A percentile compares a stretch with the other conserved stretches of the same genome.
phyloP scores from a whole-genome alignment of 768 basidiomycete species.

The Ephemerocybe angulata region DNA sequence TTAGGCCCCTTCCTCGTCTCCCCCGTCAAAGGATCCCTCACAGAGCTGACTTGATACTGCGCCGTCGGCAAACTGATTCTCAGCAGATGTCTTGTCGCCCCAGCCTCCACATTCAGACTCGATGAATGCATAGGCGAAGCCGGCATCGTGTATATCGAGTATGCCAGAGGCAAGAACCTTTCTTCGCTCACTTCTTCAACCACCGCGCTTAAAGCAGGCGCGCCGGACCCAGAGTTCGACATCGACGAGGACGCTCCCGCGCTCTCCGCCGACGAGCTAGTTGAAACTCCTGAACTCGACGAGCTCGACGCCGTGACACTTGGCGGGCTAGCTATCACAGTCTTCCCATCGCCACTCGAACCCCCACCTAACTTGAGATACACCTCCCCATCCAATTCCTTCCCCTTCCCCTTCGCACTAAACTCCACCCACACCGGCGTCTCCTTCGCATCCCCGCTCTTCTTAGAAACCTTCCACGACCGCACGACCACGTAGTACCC shows the following conservation, averaged over 20 bases:
- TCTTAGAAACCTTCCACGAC: slow-evolving; percentile 28
- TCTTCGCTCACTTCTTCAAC: slow-evolving; percentile 17
- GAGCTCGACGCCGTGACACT: not conserved
- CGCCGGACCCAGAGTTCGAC: not conserved
- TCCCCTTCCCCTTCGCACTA: slow-evolving; percentile 8
- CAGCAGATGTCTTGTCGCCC: slow-evolving; percentile 70
- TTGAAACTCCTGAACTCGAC: not conserved
- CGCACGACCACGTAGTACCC: slow-evolving; percentile 60
- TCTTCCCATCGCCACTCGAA: not conserved
- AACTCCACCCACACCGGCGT: slow-evolving; percentile 6
- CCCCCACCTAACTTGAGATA: not conserved
- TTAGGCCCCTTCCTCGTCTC: slow-evolving; percentile 55
- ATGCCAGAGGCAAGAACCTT: slow-evolving; percentile 48
- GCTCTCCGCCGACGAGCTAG: slow-evolving; percentile 1
- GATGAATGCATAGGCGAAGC: slow-evolving; percentile 80
- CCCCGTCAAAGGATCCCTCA: slow-evolving; percentile 79
- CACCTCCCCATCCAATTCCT: slow-evolving; percentile 1
- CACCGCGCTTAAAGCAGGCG: slow-evolving; percentile 2
- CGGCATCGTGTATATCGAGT: slow-evolving; percentile 71
- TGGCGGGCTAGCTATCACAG: not conserved
- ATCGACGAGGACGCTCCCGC: not conserved
- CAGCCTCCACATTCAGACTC: slow-evolving; percentile 41
- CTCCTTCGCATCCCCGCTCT: slow-evolving; percentile 11
- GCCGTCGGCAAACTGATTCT: slow-evolving; percentile 80
- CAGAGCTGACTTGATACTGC: slow-evolving; percentile 69